Base-by-base conservation (phyloP, 1,139 yeast genomes). In the Kurtzmaniella quercitrusa region DNA sequence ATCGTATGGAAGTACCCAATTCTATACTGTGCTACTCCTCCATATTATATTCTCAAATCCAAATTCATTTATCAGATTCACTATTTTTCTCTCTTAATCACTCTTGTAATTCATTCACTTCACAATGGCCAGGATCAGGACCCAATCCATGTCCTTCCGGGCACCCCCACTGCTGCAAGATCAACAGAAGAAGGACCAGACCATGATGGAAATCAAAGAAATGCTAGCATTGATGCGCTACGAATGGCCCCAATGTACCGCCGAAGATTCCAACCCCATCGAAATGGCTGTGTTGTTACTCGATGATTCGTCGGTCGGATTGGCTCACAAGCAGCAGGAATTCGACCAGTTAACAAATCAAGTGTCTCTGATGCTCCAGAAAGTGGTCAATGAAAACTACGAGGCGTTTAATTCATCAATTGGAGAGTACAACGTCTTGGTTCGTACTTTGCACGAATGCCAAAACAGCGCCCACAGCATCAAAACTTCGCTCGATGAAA, bases 221-320 rank as follows among this genome's bases (percentile, higher is more conserved):
- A 59, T 67, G 15, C 60, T 65, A 50, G 68, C 67, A 47, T 62
- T 63, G 33, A 56, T 72, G 40, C 62, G 63, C 41, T 72, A 71
- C 49, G 78, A 73, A 46, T 73, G 78, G 78, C 75, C 77, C 3
- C 74, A 68, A 44, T 53, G 59, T n/a, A 46, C 63, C 21, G 52
- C 53, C 25, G 61, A 48, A 59, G 50, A 71, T 47, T 73, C 94
- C 42, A 89, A 88, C 59, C 95, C 96, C 1, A 71, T 91, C 38
- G 96, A 89, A 54, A 70, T 85, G 45, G 96, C 96, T 0, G 70
- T 91, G 39, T 80, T 93, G 0, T 69, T 91, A 47, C 69, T 89
- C 53, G 97, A 91, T 60, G 84, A 82, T 53, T 82, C 95, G 2
- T 86, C 96, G 1, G 95, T 90, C 27, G 98, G 98, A 0, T 66